Conservation (phyloP, 139 green algal species). For the Chlorella sp. region DNA sequence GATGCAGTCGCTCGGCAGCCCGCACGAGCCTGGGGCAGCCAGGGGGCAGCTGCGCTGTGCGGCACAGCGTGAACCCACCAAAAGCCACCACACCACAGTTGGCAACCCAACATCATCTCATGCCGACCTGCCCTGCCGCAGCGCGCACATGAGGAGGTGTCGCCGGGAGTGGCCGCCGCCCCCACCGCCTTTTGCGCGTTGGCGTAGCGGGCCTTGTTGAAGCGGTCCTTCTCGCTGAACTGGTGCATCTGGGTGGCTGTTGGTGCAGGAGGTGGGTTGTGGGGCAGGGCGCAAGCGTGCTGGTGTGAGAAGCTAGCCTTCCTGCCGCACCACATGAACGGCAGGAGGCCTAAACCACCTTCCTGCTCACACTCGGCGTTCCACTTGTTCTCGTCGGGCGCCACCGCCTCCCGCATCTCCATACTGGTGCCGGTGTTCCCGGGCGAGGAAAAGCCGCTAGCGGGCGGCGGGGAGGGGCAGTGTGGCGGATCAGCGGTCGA, state of each 20-base stretch:
- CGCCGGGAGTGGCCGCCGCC: not conserved
- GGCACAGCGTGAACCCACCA: not conserved
- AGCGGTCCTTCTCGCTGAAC: slow-evolving; percentile 30
- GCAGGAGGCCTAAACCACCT: too few species aligned
- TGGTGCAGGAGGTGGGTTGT: not conserved
- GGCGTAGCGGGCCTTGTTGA: not conserved
- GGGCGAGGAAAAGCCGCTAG: slow-evolving; percentile 15
- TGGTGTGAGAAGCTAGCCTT: not conserved
- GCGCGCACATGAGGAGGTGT: slow-evolving; percentile 3
- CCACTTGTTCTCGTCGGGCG: not conserved
- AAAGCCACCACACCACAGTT: not conserved
- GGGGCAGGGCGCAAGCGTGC: not conserved
- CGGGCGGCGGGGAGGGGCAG: not conserved
- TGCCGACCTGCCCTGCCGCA: not conserved
- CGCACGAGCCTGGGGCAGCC: too few species aligned
- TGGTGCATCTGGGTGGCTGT: slow-evolving; percentile 32
- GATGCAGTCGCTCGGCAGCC: not conserved
- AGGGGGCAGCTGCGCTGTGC: too few species aligned
- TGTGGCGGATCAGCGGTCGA: not conserved
- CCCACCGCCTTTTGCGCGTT: slow-evolving; percentile 1
- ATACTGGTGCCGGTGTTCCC: slow-evolving; percentile 14
- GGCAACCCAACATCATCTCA: too few species aligned
- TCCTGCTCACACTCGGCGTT: slow-evolving; percentile 20
- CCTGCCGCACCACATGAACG: too few species aligned
- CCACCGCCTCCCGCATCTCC: slow-evolving; percentile 30